Evolutionary conservation across 1,284 basidiomycete genomes (phyloP), one percentile per base, ranked within the genome.

Genomic region (Cutaneotrichosporon daszewskae): DNA sequence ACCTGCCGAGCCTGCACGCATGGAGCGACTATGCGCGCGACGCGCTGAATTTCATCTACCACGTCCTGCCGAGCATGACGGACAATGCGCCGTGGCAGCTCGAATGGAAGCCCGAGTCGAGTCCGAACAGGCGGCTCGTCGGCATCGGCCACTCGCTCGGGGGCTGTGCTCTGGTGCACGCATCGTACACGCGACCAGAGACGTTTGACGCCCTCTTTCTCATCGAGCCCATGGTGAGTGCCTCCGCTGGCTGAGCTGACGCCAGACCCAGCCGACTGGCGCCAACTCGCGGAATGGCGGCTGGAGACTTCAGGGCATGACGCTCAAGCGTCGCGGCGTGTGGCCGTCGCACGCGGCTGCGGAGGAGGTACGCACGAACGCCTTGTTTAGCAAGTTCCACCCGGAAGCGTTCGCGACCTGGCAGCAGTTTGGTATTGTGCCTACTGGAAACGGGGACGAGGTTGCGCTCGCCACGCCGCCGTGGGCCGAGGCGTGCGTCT

Each of bases 101-200:
- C 28, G 29, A 17, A 10, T 4, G 37, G 37, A n/a, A n/a, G n/a
- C n/a, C n/a, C n/a, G 18, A 26, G 25, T 3, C 19, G 23, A n/a
- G n/a, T n/a, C n/a, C n/a, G n/a, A 7, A 18, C 27, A 17, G 33
- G 14, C 48, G 48, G 24, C 53, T 66, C 22, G 47, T 90, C 18
- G 79, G 75, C 1, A 67, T 89, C 3, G 89, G 87, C 0, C 88
- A 95, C 64, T 91, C 87, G 0, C 82, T 85, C 47, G 85, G 87
- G 20, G 87, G 84, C 2, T 82, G 80, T 51, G 78, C 79, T 3
- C 74, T 77, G 74, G 57, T 64, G 5, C 76, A 83, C 19, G 82
- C 81, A 1, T 81, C 84, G 3, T 47, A 81, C 14, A 74, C 77
- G 11, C 69, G 75, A 41, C 87, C 89, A 0, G 71, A 73, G 1